A percentile compares a stretch with the other conserved stretches of the same genome.
These are phyloP conservation scores for Alternaria triticimaculans DNA, from an alignment of 2,329 filamentous ascomycete genomes.

Conservation along the genomic window DNA sequence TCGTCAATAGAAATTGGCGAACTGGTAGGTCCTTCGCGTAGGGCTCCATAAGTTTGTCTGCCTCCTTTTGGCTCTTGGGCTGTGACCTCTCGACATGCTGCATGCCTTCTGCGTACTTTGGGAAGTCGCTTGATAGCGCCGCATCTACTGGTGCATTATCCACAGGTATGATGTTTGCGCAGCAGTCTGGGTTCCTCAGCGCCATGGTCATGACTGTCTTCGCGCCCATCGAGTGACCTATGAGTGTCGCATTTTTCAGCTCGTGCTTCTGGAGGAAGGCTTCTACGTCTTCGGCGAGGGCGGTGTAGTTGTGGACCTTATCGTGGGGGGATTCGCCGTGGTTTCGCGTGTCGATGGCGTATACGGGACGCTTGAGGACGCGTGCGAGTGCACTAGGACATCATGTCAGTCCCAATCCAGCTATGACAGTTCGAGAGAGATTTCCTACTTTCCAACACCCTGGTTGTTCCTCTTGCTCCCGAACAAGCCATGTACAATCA, in stretches of 20 bases:
- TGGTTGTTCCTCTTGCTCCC: conserved; percentile 96
- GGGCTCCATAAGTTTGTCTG: conserved; percentile 76
- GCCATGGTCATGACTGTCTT: conserved; percentile 92
- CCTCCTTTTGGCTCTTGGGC: conserved; percentile 74
- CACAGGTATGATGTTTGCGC: conserved; percentile 78
- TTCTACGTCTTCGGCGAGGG: conserved; percentile 83
- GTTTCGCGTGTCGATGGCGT: conserved; percentile 87
- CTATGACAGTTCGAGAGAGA: rapidly evolving
- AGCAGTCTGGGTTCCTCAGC: conserved; percentile 69
- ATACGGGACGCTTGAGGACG: conserved; percentile 80
- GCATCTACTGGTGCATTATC: conserved; percentile 93
- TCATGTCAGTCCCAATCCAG: neutral
- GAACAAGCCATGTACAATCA: conserved; percentile 92
- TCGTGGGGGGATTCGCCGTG: conserved; percentile 89
- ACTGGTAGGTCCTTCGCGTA: conserved; percentile 79
- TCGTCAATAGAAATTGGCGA: conserved; percentile 90
- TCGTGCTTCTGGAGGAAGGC: conserved; percentile 76
- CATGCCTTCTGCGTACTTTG: conserved; percentile 84
- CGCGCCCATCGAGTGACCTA: conserved; percentile 97
- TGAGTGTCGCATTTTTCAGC: conserved; percentile 75
- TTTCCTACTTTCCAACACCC: conserved; percentile 82
- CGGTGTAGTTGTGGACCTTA: conserved; percentile 75
- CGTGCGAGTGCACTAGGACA: conserved; percentile 74
- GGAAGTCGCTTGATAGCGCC: conserved; percentile 75
- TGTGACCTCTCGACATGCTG: conserved; percentile 74